A percentile compares a stretch with the other conserved stretches of the same genome.
phyloP scores from a whole-genome alignment of 805 yeast species.

The Ogataea ramenticola region DNA sequence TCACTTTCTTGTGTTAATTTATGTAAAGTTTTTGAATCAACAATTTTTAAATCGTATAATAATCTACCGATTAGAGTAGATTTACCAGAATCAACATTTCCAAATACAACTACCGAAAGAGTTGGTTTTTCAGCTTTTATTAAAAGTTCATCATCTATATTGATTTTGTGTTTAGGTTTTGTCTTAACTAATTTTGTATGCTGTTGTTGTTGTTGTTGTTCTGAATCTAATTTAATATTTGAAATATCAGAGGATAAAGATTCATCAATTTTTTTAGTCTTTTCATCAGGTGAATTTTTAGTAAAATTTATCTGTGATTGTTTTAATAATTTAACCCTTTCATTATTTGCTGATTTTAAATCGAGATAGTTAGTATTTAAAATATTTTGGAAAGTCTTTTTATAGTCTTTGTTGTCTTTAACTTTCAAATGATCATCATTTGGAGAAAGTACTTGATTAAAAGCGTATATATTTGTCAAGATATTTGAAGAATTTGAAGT shows the following conservation, averaged over 20 bases:
- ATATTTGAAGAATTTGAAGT: conserved; percentile 31
- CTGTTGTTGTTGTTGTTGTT: conserved; percentile 1
- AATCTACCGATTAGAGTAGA: conserved; percentile 74
- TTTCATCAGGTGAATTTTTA: not conserved
- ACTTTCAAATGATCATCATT: too few relatives aligned
- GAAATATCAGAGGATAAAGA: conserved; percentile 9
- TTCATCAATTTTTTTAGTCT: not conserved
- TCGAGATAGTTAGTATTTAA: not conserved
- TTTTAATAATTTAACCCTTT: not conserved
- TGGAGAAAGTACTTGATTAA: not conserved
- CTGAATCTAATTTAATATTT: conserved; percentile 10
- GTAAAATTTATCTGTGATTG: not conserved
- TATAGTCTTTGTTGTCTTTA: not conserved
- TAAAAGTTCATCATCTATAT: conserved; percentile 32
- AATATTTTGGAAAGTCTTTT: not conserved
- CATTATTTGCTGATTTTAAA: not conserved
- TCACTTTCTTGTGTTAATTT: conserved; percentile 60
- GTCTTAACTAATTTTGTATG: conserved; percentile 14
- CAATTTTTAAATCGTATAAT: conserved; percentile 57
- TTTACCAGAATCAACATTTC: conserved; percentile 84
- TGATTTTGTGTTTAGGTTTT: conserved; percentile 37
- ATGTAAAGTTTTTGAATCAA: conserved; percentile 57
- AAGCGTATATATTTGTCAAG: not conserved
- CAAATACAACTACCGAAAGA: conserved; percentile 71
- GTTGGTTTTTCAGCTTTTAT: conserved; percentile 39